Base-by-base conservation (phyloP, 1,284 basidiomycete genomes). In the Puccinia polysora region DNA sequence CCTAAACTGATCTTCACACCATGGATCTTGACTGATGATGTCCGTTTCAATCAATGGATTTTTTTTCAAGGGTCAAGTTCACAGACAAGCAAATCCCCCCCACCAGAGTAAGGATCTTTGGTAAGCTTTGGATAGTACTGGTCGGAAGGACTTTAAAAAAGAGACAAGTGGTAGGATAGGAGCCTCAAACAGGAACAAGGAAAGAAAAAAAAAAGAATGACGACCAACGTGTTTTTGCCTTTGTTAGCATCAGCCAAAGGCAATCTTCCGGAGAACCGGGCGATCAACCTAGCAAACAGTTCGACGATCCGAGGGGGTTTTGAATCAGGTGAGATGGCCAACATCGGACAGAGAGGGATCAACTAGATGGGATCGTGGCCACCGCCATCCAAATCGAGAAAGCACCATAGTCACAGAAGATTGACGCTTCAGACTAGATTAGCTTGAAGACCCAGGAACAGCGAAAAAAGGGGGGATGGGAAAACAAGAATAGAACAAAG, bases 281-380 rank as follows among this genome's bases (percentile, higher is more conserved):
- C 36, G 1, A 72, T 10, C 5, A 15, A 4, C 23, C 60, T 20
- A 8, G 60, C 69, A 34, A 72, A 56, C 10, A 38, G 30, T 45
- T 63, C 60, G 34, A 72, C 50, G 18, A 38, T 18, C 25, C 32
- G 23, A 20, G 58, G 18, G n/a, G 69, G 69, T 58, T 50, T 55
- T 55, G 69, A 62, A 20, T 64, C 69, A 1, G 36, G 50, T 18
- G 69, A 62, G 10, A 72, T 72, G 23, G 69, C 60, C 14, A 72
- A 45, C 69, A 72, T 72, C 18, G 69, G 69, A 36, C 69, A 72
- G 15, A 72, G 25, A 28, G 69, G 59, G n/a, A 72, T 28, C 20
- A 72, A 43, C 69, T 72, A 34, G 12, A 28, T 63, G n/a, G n/a
- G n/a, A 45, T 10, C 40, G n/a, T 10, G 12, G 23, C 20, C 20